phyloP scores from a whole-genome alignment of 768 basidiomycete genomes.

The Lactarius psammicola region DNA sequence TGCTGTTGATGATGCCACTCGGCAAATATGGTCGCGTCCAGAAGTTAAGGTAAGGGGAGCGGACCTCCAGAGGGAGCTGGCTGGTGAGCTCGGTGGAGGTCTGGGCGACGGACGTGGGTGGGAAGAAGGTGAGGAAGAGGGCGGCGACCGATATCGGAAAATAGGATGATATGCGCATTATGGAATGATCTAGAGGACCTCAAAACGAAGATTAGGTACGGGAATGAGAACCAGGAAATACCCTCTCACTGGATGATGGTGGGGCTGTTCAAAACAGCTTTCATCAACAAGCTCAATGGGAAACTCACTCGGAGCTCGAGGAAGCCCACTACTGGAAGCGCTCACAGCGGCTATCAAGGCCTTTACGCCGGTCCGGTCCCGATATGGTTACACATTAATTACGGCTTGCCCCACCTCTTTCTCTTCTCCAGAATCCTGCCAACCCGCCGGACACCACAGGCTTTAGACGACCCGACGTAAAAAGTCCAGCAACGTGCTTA shows the following conservation, averaged over 20 bases:
- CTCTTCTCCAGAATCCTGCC: slow-evolving; percentile 74
- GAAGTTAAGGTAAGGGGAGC: slow-evolving; percentile 24
- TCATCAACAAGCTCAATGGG: neutral
- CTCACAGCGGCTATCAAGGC: neutral
- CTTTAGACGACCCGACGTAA: slow-evolving; percentile 59
- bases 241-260: neutral
- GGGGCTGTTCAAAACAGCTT: neutral
- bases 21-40: neutral
- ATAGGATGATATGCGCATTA: slow-evolving; percentile 5
- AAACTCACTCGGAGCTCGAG: too few species aligned
- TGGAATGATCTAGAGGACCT: neutral
- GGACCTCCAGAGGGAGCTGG: slow-evolving; percentile 18
- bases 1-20: neutral
- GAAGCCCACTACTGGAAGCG: too few species aligned
- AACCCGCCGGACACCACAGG: slow-evolving; percentile 73
- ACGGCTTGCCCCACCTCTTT: slow-evolving; percentile 74
- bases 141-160: neutral
- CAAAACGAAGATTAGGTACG: neutral
- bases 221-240: neutral
- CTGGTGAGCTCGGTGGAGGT: neutral
- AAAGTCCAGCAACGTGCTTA: slow-evolving; percentile 54
- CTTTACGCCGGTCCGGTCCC: neutral
- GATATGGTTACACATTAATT: too few species aligned
- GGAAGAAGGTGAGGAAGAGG: neutral
- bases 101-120: neutral